phyloP scores from a whole-genome alignment of 441 rosid genomes.

The Erodium texanum region DNA sequence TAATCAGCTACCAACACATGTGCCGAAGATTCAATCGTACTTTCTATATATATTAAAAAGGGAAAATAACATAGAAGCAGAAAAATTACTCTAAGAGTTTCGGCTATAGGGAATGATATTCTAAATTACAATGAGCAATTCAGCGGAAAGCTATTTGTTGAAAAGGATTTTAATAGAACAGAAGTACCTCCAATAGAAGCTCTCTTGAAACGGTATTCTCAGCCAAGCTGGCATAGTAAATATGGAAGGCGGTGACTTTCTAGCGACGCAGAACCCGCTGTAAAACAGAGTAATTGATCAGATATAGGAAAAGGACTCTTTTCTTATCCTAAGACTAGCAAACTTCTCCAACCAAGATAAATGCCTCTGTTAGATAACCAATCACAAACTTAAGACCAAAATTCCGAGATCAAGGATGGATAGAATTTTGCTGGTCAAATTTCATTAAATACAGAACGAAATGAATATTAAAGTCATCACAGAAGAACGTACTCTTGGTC shows the following conservation, averaged over 20 bases:
- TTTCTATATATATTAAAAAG: neutral
- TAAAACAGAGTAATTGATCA: constrained; percentile 20
- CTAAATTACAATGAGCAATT: constrained; percentile 15
- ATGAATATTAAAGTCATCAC: neutral
- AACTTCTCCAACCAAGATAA: neutral
- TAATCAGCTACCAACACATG: neutral
- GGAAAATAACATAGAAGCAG: neutral
- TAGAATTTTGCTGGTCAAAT: neutral
- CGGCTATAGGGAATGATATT: neutral
- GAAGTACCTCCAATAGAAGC: constrained; percentile 24
- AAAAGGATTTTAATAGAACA: constrained; percentile 7
- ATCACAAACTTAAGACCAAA: no score
- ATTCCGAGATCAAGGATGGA: neutral
- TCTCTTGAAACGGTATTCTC: neutral
- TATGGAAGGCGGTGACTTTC: neutral
- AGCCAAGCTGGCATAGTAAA: neutral
- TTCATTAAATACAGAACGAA: neutral
- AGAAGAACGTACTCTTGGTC: constrained; percentile 48
- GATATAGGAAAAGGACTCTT: constrained; percentile 1
- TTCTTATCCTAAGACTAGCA: neutral
- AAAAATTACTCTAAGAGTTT: neutral
- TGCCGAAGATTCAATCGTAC: neutral
- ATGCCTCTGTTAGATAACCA: neutral
- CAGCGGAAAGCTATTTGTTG: neutral
- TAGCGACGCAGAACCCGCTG: constrained; percentile 64